phyloP scores from a whole-genome alignment of 2,329 filamentous ascomycete genomes.

The Trichoderma sp. region DNA sequence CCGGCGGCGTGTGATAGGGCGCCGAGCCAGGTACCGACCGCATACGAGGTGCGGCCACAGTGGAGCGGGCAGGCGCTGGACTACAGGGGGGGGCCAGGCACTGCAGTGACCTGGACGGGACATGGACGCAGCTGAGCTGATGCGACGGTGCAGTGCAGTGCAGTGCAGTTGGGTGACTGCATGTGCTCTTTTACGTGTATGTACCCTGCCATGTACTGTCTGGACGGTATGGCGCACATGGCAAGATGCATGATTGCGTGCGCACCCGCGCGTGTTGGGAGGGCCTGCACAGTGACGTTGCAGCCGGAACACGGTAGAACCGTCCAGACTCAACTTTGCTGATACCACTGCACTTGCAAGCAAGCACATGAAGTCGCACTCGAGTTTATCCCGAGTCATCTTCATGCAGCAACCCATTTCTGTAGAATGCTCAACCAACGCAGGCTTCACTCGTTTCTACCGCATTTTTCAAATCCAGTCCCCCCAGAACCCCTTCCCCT shows the following conservation, averaged over 20 bases:
- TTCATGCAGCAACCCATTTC: not conserved
- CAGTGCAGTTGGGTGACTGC: no score
- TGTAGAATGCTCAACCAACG: no score
- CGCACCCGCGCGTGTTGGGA: not conserved
- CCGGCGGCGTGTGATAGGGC: not conserved
- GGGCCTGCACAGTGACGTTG: not conserved
- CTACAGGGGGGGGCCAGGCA: slow-evolving; percentile 4
- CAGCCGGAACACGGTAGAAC: not conserved
- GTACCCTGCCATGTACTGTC: no score
- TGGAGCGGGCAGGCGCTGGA: slow-evolving; percentile 17
- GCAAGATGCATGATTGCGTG: not conserved
- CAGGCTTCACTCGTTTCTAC: no score
- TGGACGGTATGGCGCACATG: slow-evolving; percentile 7
- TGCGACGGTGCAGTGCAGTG: no score
- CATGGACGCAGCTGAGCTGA: no score
- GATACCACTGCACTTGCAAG: no score
- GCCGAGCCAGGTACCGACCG: slow-evolving; percentile 19
- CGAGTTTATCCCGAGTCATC: not conserved
- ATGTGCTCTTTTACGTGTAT: no score
- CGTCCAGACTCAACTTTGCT: not conserved
- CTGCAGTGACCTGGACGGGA: not conserved
- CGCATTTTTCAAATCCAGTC: no score
- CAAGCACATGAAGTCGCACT: no score
- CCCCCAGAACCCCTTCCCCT: not conserved
- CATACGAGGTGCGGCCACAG: slow-evolving; percentile 26